Conservation (phyloP, 2,329 filamentous ascomycete genomes). For the Didymellaceae sp. region DNA sequence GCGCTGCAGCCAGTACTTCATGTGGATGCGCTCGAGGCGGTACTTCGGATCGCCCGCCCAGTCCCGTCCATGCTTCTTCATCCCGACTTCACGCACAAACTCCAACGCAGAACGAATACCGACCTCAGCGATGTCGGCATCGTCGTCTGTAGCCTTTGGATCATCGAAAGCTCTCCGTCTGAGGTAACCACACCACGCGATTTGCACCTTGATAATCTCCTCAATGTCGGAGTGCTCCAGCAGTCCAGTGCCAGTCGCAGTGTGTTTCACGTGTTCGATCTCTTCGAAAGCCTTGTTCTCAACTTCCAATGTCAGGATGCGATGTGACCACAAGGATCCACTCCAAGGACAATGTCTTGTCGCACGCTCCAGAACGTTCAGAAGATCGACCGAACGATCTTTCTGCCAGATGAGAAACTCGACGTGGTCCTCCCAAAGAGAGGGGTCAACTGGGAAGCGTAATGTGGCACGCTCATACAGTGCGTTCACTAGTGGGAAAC, state of each 20-base stretch:
- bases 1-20: constrained; percentile 88
- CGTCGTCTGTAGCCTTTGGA: constrained; percentile 72
- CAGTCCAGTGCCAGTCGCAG: constrained; percentile 83
- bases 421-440: constrained; percentile 82
- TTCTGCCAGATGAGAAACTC: constrained; percentile 69
- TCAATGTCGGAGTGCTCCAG: constrained; percentile 86
- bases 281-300: constrained; percentile 77
- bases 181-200: constrained; percentile 93
- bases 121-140: constrained; percentile 87
- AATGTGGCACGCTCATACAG: constrained; percentile 81
- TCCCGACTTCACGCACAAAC: constrained; percentile 78
- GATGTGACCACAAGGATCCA: constrained; percentile 87
- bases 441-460: constrained; percentile 74
- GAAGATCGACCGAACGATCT: constrained; percentile 57
- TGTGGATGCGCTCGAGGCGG: constrained; percentile 87
- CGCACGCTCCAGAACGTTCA: constrained; percentile 79
- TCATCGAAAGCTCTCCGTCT: constrained; percentile 82
- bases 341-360: constrained; percentile 94
- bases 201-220: constrained; percentile 87
- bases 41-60: constrained; percentile 85
- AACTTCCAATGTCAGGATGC: constrained; percentile 83
- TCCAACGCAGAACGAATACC: constrained; percentile 86
- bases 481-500: constrained; percentile 61
- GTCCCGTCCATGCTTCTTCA: constrained; percentile 74
- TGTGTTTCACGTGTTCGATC: constrained; percentile 89